phyloP scores from a whole-genome alignment of 1,284 basidiomycete genomes.

The Violaceomyces palustris region DNA sequence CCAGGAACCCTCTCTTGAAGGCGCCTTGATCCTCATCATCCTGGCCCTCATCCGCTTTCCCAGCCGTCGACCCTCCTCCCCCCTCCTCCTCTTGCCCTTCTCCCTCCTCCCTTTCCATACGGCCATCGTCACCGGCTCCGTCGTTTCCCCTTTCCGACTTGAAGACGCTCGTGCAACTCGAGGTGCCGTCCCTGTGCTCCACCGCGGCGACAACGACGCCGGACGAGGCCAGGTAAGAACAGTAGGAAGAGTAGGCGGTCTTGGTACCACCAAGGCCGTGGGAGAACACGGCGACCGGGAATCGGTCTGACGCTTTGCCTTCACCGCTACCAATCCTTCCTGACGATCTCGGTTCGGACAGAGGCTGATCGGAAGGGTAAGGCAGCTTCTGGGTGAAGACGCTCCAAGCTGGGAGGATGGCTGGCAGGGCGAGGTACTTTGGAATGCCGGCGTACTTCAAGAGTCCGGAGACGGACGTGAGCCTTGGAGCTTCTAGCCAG shows the following conservation, averaged over 20 bases:
- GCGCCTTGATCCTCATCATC: background rate
- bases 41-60: background rate
- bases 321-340: no score
- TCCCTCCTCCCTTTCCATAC: background rate
- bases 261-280: slow-evolving; percentile 41
- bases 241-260: slow-evolving; percentile 36
- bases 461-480: slow-evolving; percentile 29
- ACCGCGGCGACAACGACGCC: slow-evolving; percentile 43
- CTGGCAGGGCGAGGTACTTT: slow-evolving; percentile 32
- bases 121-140: background rate
- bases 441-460: slow-evolving; percentile 41
- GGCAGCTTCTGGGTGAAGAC: slow-evolving; percentile 26
- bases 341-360: slow-evolving; percentile 1
- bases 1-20: background rate
- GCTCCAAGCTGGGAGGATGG: slow-evolving; percentile 28
- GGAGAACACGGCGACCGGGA: slow-evolving; percentile 39
- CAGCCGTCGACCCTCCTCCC: slow-evolving; percentile 1
- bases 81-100: background rate
- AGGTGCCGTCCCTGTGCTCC: slow-evolving; percentile 43
- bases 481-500: slow-evolving; percentile 27
- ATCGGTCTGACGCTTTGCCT: slow-evolving; percentile 1
- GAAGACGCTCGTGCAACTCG: slow-evolving; percentile 23
- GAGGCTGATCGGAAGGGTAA: background rate
- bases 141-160: slow-evolving; percentile 4
- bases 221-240: slow-evolving; percentile 25